Base-by-base conservation (phyloP, 345 rosid genomes). In the Sisymbrium altissimum region DNA sequence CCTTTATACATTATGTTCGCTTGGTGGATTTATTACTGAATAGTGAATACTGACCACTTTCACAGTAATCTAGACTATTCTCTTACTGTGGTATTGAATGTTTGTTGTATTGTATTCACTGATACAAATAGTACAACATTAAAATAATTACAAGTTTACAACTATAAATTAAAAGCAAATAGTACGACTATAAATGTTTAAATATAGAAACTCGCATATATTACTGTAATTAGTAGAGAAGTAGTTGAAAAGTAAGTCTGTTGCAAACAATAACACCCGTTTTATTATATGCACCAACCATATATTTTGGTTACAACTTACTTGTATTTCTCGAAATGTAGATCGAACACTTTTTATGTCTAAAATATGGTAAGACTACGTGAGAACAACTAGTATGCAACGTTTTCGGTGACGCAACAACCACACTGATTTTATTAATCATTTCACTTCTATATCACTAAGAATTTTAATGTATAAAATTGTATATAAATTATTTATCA, bases 21-120 rank as follows among this genome's bases (percentile, higher is more conserved):
- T 70, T 10, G 59, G 59, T 65, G 49, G 21, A 36, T 40, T 25
- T 13, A n/a, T 17, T 44, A 21, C n/a, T 15, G 21, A n/a, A 45
- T 7, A 45, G 23, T 18, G 50, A 7, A 17, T 41, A 41, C 75
- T 65, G 29, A 15, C 55, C 50, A 38, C 9, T 66, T 57, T 74
- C 72, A 74, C 78, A 7, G 17, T 48, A 57, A 48, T 58, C 72
- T 36, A 74, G 7, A 49, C 59, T 48, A 29, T 68, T 75, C 56
- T 50, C 40, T 59, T 59, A 38, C 40, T 11, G 48, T 48, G 35
- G 44, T 39, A 59, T 67, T 60, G 79, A 67, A 75, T 75, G 73
- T 75, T 27, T 75, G 73, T 75, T 75, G 4, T 27, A 2, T 67
- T 75, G 6, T 74, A 66, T 54, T 32, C 23, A 30, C 27, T 52